Evolutionary conservation across 495 filamentous ascomycete species (phyloP), one percentile per base, ranked within the genome.

Genomic region (Cladorrhinum samala): DNA sequence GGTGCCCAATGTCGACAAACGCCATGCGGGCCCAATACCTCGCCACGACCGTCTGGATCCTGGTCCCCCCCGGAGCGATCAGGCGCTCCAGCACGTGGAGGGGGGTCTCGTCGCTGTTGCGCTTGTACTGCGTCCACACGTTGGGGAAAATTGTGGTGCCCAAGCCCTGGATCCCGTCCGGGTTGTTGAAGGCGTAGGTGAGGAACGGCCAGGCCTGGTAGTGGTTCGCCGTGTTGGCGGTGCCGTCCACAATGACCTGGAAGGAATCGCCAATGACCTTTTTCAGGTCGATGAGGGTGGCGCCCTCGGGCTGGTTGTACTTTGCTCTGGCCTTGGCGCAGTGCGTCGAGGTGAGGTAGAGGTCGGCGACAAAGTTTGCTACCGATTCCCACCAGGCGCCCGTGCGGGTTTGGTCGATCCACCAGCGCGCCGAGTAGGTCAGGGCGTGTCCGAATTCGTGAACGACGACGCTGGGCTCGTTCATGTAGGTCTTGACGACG

Each of bases 11-110:
- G 36, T 75, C 73, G 3, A 72, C 68, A 30, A 70, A 73, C 0
- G 73, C 73, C 72, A 75, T 76, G 3, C 71, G 58, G 17, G 72
- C 73, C 72, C 72, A 75, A 57, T 75, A 76, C 13, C 70, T 59
- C 2, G 58, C 72, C 21, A 76, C 67, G 9, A 76, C 49, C 8
- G 63, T 56, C 54, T 74, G 72, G 36, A 73, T 67, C 33, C 53
- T 65, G 1, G 54, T 52, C 9, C 42, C 42, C n/a, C 24, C 23
- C 7, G 60, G 53, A 9, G 57, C 50, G 42, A 61, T 56, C 40
- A 69, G 30, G 38, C 71, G 62, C n/a, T 69, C 68, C 2, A 75
- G 50, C 20, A 68, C 55, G 25, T 74, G 71, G 13, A 75, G 60
- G 33, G 72, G 73, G 23, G 72, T 75, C 53, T 75, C 72, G 54